Base-by-base conservation (phyloP, 805 yeast species). In the Candida schatavii region DNA sequence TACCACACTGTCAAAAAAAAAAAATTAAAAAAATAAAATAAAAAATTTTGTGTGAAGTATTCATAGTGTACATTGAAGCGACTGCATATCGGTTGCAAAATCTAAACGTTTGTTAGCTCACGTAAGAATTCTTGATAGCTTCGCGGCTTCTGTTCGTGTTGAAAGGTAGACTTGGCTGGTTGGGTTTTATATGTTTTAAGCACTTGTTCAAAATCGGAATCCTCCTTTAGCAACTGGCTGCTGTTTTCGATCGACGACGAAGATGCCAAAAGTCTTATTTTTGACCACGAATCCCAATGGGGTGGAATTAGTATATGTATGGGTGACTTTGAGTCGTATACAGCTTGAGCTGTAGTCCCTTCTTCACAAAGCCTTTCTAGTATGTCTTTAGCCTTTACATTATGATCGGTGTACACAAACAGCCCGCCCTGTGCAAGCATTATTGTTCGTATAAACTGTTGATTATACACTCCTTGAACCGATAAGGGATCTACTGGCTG, bases 261-360 rank as follows among this genome's bases (percentile, higher is more conserved):
- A 35, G 56, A 52, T 15, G 64, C 53, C 18, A 59, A 52, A 32
- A 71, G 50, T 27, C 61, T 51, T 21, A 83, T 80, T 48, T 78
- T 74, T 17, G 67, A 66, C 67, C 73, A 64, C 3, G 81, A 59
- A 46, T 83, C 88, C 62, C 72, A 64, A 0, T 76, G 80, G 10
- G 4, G 10, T 6, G 41, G 41, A 6, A 38, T n/a, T 9, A 20
- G 21, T 5, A 45, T 42, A 0, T 83, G 82, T 2, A 81, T 65
- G 17, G 58, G 46, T 23, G 68, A 50, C 22, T 60, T 51, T 5
- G 52, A 27, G 3, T 30, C 15, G 5, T 43, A 35, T 5, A 40
- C 39, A 3, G 40, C 45, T 9, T 30, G 25, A 23, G 35, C 21
- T n/a, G n/a, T n/a, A n/a, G n/a, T n/a, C n/a, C n/a, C n/a, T n/a